phyloP scores from a whole-genome alignment of 2,329 filamentous ascomycete species.

The Helminthosporium solani region DNA sequence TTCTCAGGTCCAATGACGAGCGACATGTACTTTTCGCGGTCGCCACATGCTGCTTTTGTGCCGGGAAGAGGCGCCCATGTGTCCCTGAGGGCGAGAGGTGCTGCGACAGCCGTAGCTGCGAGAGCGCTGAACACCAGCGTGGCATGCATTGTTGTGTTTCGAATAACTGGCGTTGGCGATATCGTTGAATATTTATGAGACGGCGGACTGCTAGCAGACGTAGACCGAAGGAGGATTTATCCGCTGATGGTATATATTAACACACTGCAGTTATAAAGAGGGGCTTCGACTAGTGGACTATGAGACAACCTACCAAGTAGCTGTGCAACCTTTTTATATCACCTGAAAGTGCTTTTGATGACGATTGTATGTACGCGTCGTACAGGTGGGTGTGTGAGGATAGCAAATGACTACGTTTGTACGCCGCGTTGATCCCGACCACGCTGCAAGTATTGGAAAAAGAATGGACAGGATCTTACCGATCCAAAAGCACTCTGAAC shows the following conservation, averaged over 20 bases:
- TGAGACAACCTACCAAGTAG: background rate
- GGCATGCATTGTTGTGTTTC: background rate
- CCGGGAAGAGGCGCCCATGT: background rate
- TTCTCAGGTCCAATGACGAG: constrained; percentile 2
- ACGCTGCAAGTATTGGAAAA: background rate
- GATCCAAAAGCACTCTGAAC: background rate
- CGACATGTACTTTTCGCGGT: constrained; percentile 2
- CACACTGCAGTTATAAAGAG: background rate
- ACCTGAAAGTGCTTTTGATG: no score
- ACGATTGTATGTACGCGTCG: background rate
- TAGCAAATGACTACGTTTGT: background rate
- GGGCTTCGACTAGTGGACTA: background rate
- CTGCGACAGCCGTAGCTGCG: background rate
- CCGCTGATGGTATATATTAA: background rate
- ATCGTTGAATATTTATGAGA: background rate
- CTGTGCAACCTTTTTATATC: background rate
- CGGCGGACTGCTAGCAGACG: background rate
- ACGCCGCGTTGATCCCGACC: background rate
- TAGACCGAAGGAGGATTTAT: background rate
- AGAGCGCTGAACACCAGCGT: background rate
- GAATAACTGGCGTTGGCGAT: background rate
- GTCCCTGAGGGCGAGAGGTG: background rate
- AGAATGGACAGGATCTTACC: background rate
- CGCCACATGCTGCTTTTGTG: constrained; percentile 1
- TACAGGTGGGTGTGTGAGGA: background rate